Evolutionary conservation across 2,329 filamentous ascomycete genomes (phyloP).

Genomic region (Colletotrichum brevisporum): DNA sequence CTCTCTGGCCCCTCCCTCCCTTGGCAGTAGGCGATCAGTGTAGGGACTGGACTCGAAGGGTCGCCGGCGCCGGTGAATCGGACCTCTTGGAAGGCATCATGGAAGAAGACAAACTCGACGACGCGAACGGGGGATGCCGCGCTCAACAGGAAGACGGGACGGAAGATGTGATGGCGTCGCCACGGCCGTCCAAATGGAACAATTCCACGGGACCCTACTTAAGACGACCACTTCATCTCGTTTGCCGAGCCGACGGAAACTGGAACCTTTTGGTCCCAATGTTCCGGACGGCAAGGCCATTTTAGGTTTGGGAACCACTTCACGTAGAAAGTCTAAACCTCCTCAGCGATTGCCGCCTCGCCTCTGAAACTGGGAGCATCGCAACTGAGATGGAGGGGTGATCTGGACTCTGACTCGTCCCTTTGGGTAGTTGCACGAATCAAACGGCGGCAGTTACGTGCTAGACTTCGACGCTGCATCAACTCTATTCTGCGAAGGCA

Average conservation of each 20-base stretch:
- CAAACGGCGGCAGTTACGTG: neutral
- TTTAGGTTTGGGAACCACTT: conserved; percentile 20
- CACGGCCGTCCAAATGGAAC: neutral
- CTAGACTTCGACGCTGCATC: conserved; percentile 1
- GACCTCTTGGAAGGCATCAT: conserved; percentile 25
- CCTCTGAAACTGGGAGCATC: conserved; percentile 18
- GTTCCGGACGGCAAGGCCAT: neutral
- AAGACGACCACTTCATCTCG: conserved; percentile 9
- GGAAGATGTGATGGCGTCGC: conserved; percentile 23
- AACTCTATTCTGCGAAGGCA: conserved; percentile 1
- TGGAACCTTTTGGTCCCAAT: neutral
- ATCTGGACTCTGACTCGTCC: conserved; percentile 26
- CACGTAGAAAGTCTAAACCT: conserved; percentile 16
- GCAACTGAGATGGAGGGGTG: neutral
- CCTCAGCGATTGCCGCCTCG: conserved; percentile 6
- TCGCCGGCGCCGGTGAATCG: conserved; percentile 21
- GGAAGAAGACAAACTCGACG: neutral
- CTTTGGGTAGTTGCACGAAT: neutral
- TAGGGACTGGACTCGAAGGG: neutral
- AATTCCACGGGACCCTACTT: conserved; percentile 8
- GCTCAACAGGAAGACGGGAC: conserved; percentile 18
- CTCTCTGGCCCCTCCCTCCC: neutral
- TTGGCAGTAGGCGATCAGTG: neutral
- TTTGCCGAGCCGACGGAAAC: neutral
- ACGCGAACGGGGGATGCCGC: neutral